Base-by-base conservation (phyloP, 1,139 yeast genomes). In the Saccharomyces hybrid region DNA sequence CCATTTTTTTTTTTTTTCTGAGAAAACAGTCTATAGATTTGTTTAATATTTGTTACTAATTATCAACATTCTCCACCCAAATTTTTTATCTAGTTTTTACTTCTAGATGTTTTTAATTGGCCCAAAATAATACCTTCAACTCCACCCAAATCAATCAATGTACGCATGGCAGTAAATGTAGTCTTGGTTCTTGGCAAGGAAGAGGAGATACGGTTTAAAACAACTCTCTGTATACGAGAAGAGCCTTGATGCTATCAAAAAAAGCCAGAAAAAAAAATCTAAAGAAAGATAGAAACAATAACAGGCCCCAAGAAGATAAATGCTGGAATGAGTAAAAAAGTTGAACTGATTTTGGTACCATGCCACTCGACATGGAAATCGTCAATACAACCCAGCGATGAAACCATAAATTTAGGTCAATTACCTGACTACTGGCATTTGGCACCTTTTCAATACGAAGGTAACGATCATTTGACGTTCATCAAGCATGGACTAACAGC, bases 281-380 rank as follows among this genome's bases (percentile, higher is more conserved):
- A 48, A 73, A 25, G 23, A 20, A 20, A 20, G 4, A 20, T 20
- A 20, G 23, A 20, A 20, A 20, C 4, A 20, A 20, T 20, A 3
- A 3, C 23, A 20, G 23, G 4, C 23, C 23, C 4, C 4, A 20
- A 20, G 23, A 20, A 20, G 4, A 20, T 20, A 20, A 20, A 20
- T 20, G 23, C n/a, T 49, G 54, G 16, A 25, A 53, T 50, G 38
- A 13, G 20, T 48, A 44, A 48, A 52, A 47, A 49, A 41, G 38
- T 61, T 1, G 73, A 75, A 50, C 64, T 83, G 46, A 73, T 85
- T 5, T 73, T 85, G 7, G 77, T 85, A 0, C 89, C 93, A 0
- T 83, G 91, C 56, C 93, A 85, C 62, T 78, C 86, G 0, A 77
- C 85, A 2, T 85, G 88, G 88, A 75, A 73, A 48, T 58, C 60